Base-by-base conservation (phyloP, 495 filamentous ascomycete genomes). In the Talaromyces borbonicus region DNA sequence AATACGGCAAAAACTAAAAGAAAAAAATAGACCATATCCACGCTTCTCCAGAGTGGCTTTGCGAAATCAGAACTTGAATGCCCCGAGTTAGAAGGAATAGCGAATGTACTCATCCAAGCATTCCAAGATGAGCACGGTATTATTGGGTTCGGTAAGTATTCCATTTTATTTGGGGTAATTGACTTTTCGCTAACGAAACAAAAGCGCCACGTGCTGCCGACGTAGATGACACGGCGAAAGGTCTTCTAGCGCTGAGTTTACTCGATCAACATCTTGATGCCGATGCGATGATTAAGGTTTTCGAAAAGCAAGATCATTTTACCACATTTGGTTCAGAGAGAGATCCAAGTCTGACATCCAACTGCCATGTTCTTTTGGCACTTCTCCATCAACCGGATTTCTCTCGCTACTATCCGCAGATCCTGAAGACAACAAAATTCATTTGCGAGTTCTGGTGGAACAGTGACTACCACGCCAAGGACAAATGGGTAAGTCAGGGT, bases 181-280 rank as follows among this genome's bases (percentile, higher is more conserved):
- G n/a, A n/a, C n/a, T n/a, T n/a, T n/a, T n/a, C n/a, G n/a, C n/a
- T n/a, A n/a, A n/a, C n/a, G n/a, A n/a, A n/a, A n/a, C n/a, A 43
- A 30, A 23, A 54, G 41, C 58, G 5, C 48, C 65, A 18, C 56
- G 51, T 9, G 55, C 63, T 23, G 45, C 67, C 6, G 71, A 74
- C 53, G 71, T 66, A 14, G 70, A 73, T 55, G 69, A 72, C 36
- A 74, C 68, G 5, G 68, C 68, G 1, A 69, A 66, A 48, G 53
- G 60, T 8, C 59, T 70, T 20, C 51, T 55, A 26, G 36, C 53
- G 4, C 52, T 70, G 1, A 56, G 47, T 27, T 43, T 65, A 27
- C 53, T 67, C 5, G 57, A 59, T 8, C 38, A 35, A 18, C 31
- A 32, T 20, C 43, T 52, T 2, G 49, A 47, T 8, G 51, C 57